Evolutionary conservation across 176 grass and related monocot genomes (phyloP), one percentile per base, ranked within the genome.

Genomic region (Canna indica): DNA sequence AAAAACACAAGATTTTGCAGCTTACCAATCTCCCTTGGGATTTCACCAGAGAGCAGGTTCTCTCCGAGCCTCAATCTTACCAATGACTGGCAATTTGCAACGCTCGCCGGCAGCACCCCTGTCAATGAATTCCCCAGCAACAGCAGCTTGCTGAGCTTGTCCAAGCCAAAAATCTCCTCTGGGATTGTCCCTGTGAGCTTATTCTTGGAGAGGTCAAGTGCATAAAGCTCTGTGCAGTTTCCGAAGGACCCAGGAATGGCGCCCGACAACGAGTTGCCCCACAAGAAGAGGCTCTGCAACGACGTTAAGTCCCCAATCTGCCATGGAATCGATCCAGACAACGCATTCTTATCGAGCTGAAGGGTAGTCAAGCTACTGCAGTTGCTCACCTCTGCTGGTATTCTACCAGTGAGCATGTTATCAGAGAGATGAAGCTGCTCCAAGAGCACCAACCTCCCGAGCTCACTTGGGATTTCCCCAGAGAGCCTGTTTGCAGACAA

Each of bases 121-220:
- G 86, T 90, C n/a, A 99, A 78, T 27, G 78, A 84, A 58, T 99
- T 99, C 28, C 86, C 90, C 24, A 90, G 67, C 4, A 99, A 75
- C 7, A 93, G 84, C 32, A 99, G 83, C 77, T 93, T 93, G 81
- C 94, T 93, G 65, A 99, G 88, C 77, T 99, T 99, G 68, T 90
- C 75, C 15, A 99, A 71, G 6, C 54, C 80, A 63, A 99, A 93
- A 5, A 99, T 67, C 79, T 59, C 77, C 30, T 57, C 71, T 1
- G 87, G 83, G 45, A 90, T 73, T 3, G n/a, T 46, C 30, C 87
- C 77, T 1, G 11, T 62, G 11, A 90, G 65, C 5, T 1, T 30
- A 22, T 85, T 85, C 5, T 6, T 2, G 0, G n/a, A 22, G 3
- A 90, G 71, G 0, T 20, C 14, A 4, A 83, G 34, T 13, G 11